These are phyloP conservation scores for Scedosporium aurantiacum DNA, from an alignment of 2,329 filamentous ascomycete species.

Conservation along the genomic window DNA sequence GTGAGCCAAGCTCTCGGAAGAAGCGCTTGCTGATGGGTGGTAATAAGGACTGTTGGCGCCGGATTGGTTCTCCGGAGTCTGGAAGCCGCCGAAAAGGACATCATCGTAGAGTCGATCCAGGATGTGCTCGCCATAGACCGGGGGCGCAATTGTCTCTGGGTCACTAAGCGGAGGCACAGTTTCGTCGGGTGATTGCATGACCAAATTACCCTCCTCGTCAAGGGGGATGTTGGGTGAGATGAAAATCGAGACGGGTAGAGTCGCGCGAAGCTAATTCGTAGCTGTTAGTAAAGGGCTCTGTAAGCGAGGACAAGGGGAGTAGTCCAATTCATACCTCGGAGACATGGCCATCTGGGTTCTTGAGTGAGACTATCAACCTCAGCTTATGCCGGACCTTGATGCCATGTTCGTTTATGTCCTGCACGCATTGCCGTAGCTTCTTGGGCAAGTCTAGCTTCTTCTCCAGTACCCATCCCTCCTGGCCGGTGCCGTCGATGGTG, in stretches of 20 bases:
- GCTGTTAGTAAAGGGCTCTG: conserved; percentile 7
- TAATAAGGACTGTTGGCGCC: conserved; percentile 75
- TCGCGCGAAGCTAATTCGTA: conserved; percentile 59
- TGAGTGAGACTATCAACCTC: conserved; percentile 79
- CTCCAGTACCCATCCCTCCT: conserved; percentile 53
- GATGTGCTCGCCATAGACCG: conserved; percentile 80
- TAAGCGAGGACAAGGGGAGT: neutral
- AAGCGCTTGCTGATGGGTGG: conserved; percentile 60
- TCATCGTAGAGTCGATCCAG: conserved; percentile 87
- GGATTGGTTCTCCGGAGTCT: conserved; percentile 60
- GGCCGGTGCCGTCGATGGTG: conserved; percentile 55
- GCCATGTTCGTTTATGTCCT: conserved; percentile 78
- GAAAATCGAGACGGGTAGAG: conserved; percentile 82
- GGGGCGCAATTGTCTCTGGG: conserved; percentile 58
- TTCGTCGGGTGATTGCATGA: conserved; percentile 33
- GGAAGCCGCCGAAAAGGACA: conserved; percentile 69
- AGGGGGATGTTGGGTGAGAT: conserved; percentile 90
- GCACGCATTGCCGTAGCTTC: conserved; percentile 70
- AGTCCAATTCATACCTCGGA: conserved; percentile 50
- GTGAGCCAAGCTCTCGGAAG: conserved; percentile 59
- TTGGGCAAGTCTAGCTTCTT: conserved; percentile 64
- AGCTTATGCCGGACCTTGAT: conserved; percentile 92
- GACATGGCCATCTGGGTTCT: conserved; percentile 89
- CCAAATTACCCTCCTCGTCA: conserved; percentile 74
- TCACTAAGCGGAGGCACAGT: conserved; percentile 15